phyloP scores from a whole-genome alignment of 805 yeast species.

The Nakazawaea molendinolei region DNA sequence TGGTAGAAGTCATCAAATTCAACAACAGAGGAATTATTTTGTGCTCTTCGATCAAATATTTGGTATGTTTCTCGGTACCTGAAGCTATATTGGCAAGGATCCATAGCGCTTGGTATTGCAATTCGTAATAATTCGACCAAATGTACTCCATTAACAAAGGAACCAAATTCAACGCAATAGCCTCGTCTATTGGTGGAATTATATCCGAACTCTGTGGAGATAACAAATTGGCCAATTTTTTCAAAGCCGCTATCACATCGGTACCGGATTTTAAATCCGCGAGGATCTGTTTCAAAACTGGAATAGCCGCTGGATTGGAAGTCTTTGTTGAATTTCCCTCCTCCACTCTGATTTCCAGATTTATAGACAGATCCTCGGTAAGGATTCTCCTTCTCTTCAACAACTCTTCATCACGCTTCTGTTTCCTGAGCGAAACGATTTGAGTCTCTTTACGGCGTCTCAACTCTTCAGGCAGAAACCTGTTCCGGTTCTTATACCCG shows the following conservation, averaged over 20 bases:
- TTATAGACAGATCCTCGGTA: neutral
- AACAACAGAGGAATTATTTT: constrained; percentile 8
- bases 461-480: constrained; percentile 10
- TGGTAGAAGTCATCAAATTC: constrained; percentile 7
- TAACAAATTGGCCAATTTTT: constrained; percentile 2
- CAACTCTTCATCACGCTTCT: constrained; percentile 11
- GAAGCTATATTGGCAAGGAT: constrained; percentile 8
- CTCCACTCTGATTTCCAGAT: constrained; percentile 9
- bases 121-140: neutral
- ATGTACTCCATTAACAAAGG: constrained; percentile 9
- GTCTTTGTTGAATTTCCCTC: constrained; percentile 2
- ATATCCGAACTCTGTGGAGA: constrained; percentile 5
- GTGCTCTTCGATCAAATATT: constrained; percentile 9
- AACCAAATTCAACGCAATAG: constrained; percentile 5
- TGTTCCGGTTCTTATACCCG: constrained; percentile 8
- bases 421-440: constrained; percentile 9
- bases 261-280: neutral
- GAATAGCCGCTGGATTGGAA: constrained; percentile 9
- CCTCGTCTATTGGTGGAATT: constrained; percentile 11
- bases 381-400: constrained; percentile 10
- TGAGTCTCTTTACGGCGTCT: constrained; percentile 7
- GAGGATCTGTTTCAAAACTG: constrained; percentile 6
- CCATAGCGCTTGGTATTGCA: constrained; percentile 12
- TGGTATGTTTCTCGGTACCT: constrained; percentile 11
- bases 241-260: constrained; percentile 1